A percentile compares a stretch with the other conserved stretches of the same genome.
Conservation (phyloP, 2,329 filamentous ascomycete species). For the Fusarium hainanense region DNA sequence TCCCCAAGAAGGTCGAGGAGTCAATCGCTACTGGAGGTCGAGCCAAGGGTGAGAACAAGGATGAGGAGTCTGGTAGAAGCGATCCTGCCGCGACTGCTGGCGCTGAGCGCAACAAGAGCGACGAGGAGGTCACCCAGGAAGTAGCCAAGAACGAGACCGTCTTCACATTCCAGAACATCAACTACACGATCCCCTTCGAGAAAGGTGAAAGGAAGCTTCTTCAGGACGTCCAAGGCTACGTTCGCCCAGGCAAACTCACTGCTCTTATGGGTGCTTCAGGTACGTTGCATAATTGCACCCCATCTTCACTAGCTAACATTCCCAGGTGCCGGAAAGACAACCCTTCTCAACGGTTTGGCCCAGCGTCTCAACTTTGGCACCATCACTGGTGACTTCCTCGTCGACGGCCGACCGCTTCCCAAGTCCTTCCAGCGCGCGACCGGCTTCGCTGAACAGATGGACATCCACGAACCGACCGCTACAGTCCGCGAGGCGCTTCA, state of each 20-base stretch:
- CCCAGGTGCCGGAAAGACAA: constrained; percentile 73
- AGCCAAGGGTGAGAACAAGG: constrained; percentile 54
- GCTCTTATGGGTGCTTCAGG: constrained; percentile 76
- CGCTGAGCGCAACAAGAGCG: constrained; percentile 43
- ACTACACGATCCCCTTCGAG: constrained; percentile 66
- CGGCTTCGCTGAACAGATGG: constrained; percentile 74
- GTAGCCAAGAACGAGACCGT: constrained; percentile 71
- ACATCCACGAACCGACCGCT: constrained; percentile 73
- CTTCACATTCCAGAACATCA: constrained; percentile 64
- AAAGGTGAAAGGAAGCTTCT: constrained; percentile 75
- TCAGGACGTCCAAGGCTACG: constrained; percentile 83
- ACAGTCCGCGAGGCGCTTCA: constrained; percentile 74
- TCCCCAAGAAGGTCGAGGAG: constrained; percentile 67
- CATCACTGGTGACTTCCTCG: constrained; percentile 80
- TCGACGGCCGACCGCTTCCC: constrained; percentile 77
- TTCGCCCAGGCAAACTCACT: constrained; percentile 83
- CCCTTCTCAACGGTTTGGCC: constrained; percentile 77
- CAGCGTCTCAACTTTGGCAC: constrained; percentile 81
- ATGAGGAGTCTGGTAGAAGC: constrained; percentile 59
- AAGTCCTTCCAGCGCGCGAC: constrained; percentile 83
- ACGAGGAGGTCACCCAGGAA: constrained; percentile 47
- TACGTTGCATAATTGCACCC: constrained; percentile 24
- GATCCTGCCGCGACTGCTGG: constrained; percentile 44
- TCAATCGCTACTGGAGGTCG: constrained; percentile 64
- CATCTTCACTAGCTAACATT: background rate